Evolutionary conservation across 2,329 filamentous ascomycete genomes (phyloP).

Genomic region (Grosmannia serpens): DNA sequence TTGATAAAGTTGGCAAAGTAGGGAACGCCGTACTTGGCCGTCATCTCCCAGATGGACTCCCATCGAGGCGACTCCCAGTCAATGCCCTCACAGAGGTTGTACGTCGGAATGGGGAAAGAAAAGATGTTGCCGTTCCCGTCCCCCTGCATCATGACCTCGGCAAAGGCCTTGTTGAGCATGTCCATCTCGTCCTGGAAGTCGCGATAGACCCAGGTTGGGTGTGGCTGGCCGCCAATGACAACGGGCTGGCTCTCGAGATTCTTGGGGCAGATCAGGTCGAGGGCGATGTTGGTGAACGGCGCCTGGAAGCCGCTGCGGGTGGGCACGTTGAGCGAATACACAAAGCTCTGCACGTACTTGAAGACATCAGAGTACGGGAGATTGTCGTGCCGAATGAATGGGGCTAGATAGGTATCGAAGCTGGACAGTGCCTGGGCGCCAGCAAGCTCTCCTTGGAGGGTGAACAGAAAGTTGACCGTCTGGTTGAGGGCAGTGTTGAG

Average conservation of each 20-base stretch:
- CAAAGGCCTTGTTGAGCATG: not conserved
- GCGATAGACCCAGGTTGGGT: not conserved
- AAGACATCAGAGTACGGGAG: not conserved
- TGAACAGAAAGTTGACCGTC: constrained; percentile 1
- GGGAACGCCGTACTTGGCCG: constrained; percentile 1
- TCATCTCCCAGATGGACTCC: not conserved
- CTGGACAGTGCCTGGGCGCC: not conserved
- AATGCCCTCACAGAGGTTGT: not conserved
- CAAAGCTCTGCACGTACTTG: constrained; percentile 1
- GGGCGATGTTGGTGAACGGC: not conserved
- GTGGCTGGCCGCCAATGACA: not conserved
- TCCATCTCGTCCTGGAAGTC: constrained; percentile 1
- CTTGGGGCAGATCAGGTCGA: not conserved
- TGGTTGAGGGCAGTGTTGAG: not conserved
- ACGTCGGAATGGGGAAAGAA: not conserved
- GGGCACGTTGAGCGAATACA: not conserved
- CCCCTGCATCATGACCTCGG: not conserved
- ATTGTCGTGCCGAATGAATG: not conserved
- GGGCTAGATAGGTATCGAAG: not conserved
- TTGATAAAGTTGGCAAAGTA: constrained; percentile 2
- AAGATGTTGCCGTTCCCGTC: not conserved
- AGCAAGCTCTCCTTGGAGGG: not conserved
- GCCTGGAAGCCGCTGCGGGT: not conserved
- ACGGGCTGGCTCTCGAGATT: not conserved
- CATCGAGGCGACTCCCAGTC: not conserved